Conservation (phyloP, 1,284 basidiomycete genomes). For the Albatrellus sp. region DNA sequence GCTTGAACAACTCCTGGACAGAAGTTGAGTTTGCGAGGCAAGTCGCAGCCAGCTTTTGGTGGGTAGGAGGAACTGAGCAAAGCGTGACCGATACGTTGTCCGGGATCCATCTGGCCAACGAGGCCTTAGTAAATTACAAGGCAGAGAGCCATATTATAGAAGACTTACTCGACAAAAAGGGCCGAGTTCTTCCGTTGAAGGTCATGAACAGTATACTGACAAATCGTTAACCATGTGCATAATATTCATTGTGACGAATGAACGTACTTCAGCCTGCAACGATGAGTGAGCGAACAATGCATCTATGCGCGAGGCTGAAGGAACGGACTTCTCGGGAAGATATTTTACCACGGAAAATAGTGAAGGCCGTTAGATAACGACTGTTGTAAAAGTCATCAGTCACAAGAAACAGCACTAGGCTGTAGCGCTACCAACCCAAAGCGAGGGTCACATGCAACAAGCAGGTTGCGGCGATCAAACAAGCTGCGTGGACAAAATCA, state of each 20-base stretch:
- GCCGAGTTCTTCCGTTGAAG: conserved; percentile 62
- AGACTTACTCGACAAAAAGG: conserved; percentile 66
- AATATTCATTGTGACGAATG: conserved; percentile 7
- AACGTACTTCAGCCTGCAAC: conserved; percentile 42
- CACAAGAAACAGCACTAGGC: background rate
- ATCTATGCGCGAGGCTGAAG: conserved; percentile 10
- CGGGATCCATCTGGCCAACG: conserved; percentile 59
- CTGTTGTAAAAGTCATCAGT: conserved; percentile 20
- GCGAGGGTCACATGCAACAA: conserved; percentile 79
- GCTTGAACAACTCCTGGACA: conserved; percentile 85
- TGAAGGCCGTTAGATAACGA: conserved; percentile 78
- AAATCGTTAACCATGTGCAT: conserved; percentile 4
- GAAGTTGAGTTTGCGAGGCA: conserved; percentile 79
- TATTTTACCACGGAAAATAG: conserved; percentile 78
- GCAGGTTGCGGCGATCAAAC: conserved; percentile 69
- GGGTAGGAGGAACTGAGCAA: conserved; percentile 75
- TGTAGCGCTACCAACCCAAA: conserved; percentile 41
- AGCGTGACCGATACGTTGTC: conserved; percentile 75
- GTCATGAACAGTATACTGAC: conserved; percentile 32
- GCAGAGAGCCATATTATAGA: background rate
- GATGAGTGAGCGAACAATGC: conserved; percentile 21
- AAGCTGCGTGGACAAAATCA: conserved; percentile 29
- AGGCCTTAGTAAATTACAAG: background rate
- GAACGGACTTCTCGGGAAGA: conserved; percentile 66
- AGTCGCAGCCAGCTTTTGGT: conserved; percentile 64